A percentile compares a stretch with the other conserved stretches of the same genome.
phyloP scores from a whole-genome alignment of 2,329 filamentous ascomycete species.

The Blastomyces silverae region DNA sequence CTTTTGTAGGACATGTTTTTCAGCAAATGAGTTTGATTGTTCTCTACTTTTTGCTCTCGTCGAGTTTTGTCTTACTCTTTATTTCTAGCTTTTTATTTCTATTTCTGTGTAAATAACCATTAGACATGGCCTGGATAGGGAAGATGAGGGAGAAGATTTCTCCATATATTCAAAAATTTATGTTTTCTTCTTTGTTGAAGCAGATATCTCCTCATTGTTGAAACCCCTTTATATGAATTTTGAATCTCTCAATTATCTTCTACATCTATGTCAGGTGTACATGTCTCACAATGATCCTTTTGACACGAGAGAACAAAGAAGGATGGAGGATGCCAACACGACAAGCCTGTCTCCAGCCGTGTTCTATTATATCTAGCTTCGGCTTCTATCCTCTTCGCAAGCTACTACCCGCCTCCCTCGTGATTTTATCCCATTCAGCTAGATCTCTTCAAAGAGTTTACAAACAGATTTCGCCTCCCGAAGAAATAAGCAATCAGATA shows the following conservation, averaged over 20 bases:
- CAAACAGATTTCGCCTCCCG: not conserved
- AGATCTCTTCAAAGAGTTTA: not conserved
- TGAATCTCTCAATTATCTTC: not conserved
- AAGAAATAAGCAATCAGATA: not conserved
- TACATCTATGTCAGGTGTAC: not conserved
- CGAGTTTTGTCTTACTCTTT: not conserved
- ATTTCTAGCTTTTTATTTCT: not conserved
- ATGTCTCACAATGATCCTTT: not conserved
- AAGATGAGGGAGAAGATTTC: not conserved
- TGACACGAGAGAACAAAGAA: not conserved
- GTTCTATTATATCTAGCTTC: not conserved
- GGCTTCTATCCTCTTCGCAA: not conserved
- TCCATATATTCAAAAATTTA: not conserved
- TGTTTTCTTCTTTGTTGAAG: not conserved
- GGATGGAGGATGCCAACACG: not conserved
- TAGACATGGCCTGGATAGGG: not conserved
- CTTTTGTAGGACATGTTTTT: not conserved
- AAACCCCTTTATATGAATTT: not conserved
- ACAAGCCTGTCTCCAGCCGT: not conserved
- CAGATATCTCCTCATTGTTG: not conserved
- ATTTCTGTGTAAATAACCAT: not conserved
- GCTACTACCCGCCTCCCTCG: not conserved
- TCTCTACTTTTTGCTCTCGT: not conserved
- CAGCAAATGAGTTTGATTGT: not conserved
- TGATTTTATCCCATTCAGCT: not conserved